Evolutionary conservation across 345 rosid genomes (phyloP).

Genomic region (Pugionium cornutum): DNA sequence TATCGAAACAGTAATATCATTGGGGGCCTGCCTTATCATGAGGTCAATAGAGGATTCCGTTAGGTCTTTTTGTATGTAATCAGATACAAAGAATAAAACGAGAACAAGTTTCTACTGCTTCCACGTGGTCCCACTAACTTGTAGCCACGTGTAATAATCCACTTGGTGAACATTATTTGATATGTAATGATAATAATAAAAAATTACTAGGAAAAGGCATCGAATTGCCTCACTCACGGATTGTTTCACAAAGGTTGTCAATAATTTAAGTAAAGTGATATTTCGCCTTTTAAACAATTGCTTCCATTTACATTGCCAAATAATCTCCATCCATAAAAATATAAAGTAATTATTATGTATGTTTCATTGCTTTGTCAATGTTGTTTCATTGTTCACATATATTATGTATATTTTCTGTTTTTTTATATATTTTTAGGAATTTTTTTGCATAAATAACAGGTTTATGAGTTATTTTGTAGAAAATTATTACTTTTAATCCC

Average conservation of each 20-base stretch:
- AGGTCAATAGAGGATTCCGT: background rate
- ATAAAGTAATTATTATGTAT: background rate
- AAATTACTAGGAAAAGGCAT: constrained; percentile 32
- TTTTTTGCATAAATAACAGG: too few species aligned
- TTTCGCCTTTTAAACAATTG: constrained; percentile 24
- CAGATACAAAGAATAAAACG: too few species aligned
- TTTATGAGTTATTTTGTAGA: too few species aligned
- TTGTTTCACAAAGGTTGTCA: constrained; percentile 19
- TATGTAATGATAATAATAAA: constrained; percentile 20
- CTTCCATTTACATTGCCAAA: constrained; percentile 19
- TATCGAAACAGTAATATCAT: background rate
- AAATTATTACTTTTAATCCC: too few species aligned
- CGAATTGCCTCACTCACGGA: constrained; percentile 37
- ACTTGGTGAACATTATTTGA: constrained; percentile 26
- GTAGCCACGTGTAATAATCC: background rate
- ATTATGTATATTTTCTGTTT: too few species aligned
- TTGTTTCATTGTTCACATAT: background rate
- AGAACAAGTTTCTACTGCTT: background rate
- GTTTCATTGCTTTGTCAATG: background rate
- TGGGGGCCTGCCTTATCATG: background rate
- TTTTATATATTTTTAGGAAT: too few species aligned
- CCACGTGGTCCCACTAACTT: background rate
- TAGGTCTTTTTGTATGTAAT: too few species aligned
- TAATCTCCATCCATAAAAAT: background rate
- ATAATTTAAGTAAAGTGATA: background rate